Conservation (phyloP, 768 basidiomycete species). For the Pholiota microspora region DNA sequence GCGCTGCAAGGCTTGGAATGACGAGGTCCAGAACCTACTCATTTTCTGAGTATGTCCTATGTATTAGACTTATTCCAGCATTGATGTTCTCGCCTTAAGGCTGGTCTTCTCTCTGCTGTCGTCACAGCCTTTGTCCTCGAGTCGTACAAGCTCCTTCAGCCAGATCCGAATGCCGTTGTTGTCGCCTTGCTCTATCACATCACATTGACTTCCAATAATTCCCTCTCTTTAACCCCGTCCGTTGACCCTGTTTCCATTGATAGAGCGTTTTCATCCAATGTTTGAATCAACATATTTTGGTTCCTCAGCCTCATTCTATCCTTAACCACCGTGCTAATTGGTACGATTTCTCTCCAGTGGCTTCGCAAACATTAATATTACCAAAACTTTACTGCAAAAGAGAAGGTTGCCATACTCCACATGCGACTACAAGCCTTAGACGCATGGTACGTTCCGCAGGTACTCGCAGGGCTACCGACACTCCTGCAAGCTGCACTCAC, state of each 20-base stretch:
- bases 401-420: background rate
- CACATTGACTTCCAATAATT: no score
- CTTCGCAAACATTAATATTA: slow-evolving; percentile 6
- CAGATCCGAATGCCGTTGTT: slow-evolving; percentile 10
- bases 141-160: slow-evolving; percentile 17
- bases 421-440: slow-evolving; percentile 4
- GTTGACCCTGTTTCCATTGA: background rate
- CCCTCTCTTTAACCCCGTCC: no score
- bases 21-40: no score
- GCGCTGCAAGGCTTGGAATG: no score
- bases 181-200: background rate
- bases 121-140: slow-evolving; percentile 21
- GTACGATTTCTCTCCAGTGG: slow-evolving; percentile 10
- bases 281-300: slow-evolving; percentile 9
- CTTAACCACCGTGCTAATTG: slow-evolving; percentile 8
- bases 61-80: no score
- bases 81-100: slow-evolving; percentile 3
- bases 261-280: background rate
- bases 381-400: background rate
- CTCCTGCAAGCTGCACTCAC: slow-evolving; percentile 12
- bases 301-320: slow-evolving; percentile 10
- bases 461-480: slow-evolving; percentile 1
- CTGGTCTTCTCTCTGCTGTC: slow-evolving; percentile 21
- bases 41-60: no score
- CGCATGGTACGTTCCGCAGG: slow-evolving; percentile 5